Evolutionary conservation across 2,329 filamentous ascomycete species (phyloP).

Genomic region (Trichoderma aggressivum): DNA sequence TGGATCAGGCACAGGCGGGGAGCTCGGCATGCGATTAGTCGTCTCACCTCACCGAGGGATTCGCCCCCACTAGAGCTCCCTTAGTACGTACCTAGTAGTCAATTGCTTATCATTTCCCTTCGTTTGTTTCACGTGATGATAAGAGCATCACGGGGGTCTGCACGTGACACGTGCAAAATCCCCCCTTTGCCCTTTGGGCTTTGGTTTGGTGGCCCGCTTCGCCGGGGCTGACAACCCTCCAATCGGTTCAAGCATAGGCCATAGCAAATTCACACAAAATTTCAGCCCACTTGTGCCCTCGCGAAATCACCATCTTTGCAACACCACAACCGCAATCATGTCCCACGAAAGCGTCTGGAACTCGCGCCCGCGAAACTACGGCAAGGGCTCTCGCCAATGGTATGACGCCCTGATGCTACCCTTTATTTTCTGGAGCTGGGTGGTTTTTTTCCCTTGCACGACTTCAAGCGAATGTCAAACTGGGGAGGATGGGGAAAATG

Average conservation of each 20-base stretch:
- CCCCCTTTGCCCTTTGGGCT: not conserved
- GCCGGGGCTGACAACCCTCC: slow-evolving; percentile 40
- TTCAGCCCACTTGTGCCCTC: slow-evolving; percentile 34
- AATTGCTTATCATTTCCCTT: too few species aligned
- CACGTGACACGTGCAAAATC: slow-evolving; percentile 24
- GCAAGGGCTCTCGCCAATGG: slow-evolving; percentile 93
- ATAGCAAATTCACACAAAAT: slow-evolving; percentile 40
- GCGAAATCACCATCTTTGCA: slow-evolving; percentile 35
- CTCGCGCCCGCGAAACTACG: slow-evolving; percentile 94
- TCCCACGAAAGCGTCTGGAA: slow-evolving; percentile 96
- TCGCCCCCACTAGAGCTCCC: not conserved
- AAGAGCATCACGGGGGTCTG: not conserved
- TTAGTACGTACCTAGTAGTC: too few species aligned
- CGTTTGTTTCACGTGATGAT: slow-evolving; percentile 19
- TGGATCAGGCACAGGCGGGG: slow-evolving; percentile 10
- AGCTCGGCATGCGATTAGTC: slow-evolving; percentile 1
- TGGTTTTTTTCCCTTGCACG: not conserved
- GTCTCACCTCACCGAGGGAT: slow-evolving; percentile 11
- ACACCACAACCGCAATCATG: slow-evolving; percentile 46
- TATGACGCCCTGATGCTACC: slow-evolving; percentile 49
- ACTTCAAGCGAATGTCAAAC: not conserved
- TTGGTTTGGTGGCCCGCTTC: slow-evolving; percentile 17
- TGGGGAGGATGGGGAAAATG: not conserved
- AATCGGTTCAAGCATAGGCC: slow-evolving; percentile 32
- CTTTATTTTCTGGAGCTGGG: not conserved